phyloP scores from a whole-genome alignment of 2,329 filamentous ascomycete species.

The Colletotrichum orbiculare region DNA sequence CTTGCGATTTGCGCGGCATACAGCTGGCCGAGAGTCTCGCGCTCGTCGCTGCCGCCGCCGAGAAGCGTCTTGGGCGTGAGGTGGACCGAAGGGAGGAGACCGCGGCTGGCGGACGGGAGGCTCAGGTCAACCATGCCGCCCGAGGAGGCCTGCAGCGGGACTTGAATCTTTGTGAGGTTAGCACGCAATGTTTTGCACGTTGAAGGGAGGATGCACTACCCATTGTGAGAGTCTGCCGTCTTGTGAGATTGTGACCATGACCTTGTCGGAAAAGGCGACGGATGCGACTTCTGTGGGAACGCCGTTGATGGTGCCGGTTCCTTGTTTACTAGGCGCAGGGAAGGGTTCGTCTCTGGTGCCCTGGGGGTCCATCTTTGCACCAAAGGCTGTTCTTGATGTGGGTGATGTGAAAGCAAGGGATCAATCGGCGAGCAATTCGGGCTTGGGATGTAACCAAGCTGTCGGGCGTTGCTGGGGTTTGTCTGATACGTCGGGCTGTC shows the following conservation, averaged over 20 bases:
- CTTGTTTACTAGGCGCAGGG: constrained; percentile 72
- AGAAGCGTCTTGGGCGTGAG: constrained; percentile 89
- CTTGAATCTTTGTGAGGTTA: constrained; percentile 70
- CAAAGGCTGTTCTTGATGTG: no score
- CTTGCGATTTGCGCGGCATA: constrained; percentile 91
- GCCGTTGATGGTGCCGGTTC: constrained; percentile 72
- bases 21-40: constrained; percentile 87
- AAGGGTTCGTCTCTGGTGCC: constrained; percentile 68
- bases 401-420: no score
- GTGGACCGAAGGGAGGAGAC: constrained; percentile 79
- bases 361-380: constrained; percentile 50
- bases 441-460: no score
- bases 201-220: constrained; percentile 64
- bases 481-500: no score
- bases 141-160: constrained; percentile 77
- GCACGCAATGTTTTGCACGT: background rate
- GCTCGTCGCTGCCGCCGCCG: constrained; percentile 81
- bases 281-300: constrained; percentile 77
- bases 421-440: no score
- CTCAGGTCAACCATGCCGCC: constrained; percentile 72
- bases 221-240: constrained; percentile 89
- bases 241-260: constrained; percentile 90
- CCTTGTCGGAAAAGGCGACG: constrained; percentile 86
- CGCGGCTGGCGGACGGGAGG: constrained; percentile 56
- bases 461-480: no score